Conservation (phyloP, 2,329 filamentous ascomycete genomes). For the Fusarium lateritium region DNA sequence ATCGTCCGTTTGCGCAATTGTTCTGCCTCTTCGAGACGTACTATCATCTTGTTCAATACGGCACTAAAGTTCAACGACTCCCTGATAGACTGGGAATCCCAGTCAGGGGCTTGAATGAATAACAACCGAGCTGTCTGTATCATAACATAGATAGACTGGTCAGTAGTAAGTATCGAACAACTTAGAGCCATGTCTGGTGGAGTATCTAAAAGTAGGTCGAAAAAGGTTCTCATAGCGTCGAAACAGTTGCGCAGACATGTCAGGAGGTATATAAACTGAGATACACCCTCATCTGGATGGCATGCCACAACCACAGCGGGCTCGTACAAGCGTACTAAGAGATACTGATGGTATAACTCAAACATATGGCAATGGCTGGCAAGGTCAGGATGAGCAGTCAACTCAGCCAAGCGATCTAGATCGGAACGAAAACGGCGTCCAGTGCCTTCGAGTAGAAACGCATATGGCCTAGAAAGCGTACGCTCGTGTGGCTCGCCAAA, state of each 20-base stretch:
- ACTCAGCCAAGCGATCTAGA: constrained; percentile 53
- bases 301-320: constrained; percentile 55
- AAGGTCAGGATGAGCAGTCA: constrained; percentile 38
- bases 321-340: constrained; percentile 57
- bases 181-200: constrained; percentile 43
- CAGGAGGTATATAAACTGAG: constrained; percentile 48
- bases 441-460: constrained; percentile 53
- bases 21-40: constrained; percentile 28
- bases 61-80: constrained; percentile 33
- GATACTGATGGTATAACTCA: constrained; percentile 54
- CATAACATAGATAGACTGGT: constrained; percentile 43
- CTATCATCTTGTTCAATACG: constrained; percentile 32
- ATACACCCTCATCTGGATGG: constrained; percentile 46
- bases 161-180: constrained; percentile 42
- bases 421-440: constrained; percentile 53
- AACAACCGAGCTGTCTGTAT: constrained; percentile 44
- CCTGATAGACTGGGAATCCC: constrained; percentile 42
- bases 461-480: constrained; percentile 49
- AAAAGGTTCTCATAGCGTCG: constrained; percentile 53
- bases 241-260: constrained; percentile 56
- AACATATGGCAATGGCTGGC: constrained; percentile 34
- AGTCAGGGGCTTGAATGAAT: constrained; percentile 45
- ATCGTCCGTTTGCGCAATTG: constrained; percentile 7
- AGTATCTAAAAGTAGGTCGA: constrained; percentile 51
- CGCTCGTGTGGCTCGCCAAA: constrained; percentile 53